Percentiles rank a stretch among this genome's conserved stretches.
Evolutionary conservation across 2,329 filamentous ascomycete species (phyloP).

Genomic region (Mycosphaerelloides madeirae): DNA sequence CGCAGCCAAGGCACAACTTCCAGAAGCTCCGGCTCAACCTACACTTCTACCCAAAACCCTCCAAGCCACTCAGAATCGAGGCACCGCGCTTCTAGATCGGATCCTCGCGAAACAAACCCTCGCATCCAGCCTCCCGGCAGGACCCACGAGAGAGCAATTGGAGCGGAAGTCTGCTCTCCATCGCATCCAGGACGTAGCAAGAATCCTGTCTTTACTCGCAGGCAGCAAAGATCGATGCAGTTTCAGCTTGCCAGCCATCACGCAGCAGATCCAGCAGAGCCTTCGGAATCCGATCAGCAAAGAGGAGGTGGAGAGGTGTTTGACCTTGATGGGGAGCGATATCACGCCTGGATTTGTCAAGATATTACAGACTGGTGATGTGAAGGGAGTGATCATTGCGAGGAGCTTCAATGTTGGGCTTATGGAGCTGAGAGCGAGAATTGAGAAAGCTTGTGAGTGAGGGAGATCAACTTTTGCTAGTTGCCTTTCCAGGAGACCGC

Average conservation of each 20-base stretch:
- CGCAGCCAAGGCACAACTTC: slow-evolving; percentile 21
- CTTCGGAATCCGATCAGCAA: slow-evolving; percentile 42
- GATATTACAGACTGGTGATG: slow-evolving; percentile 34
- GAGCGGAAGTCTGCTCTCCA: slow-evolving; percentile 46
- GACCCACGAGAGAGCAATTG: slow-evolving; percentile 40
- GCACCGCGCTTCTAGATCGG: slow-evolving; percentile 46
- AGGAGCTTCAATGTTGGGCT: slow-evolving; percentile 23
- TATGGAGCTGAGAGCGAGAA: slow-evolving; percentile 25
- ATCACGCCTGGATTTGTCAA: slow-evolving; percentile 42
- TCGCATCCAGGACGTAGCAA: slow-evolving; percentile 42
- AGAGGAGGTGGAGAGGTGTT: slow-evolving; percentile 41
- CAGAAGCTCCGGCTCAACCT: background rate
- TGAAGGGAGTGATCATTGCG: slow-evolving; percentile 43
- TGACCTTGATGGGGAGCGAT: slow-evolving; percentile 42
- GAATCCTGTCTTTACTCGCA: slow-evolving; percentile 41
- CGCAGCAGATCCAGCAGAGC: slow-evolving; percentile 43
- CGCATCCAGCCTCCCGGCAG: slow-evolving; percentile 17
- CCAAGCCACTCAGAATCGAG: slow-evolving; percentile 35
- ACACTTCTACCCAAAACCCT: slow-evolving; percentile 30
- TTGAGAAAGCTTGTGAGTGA: slow-evolving; percentile 19
- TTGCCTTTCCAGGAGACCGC: no score
- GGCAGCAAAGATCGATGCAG: slow-evolving; percentile 36
- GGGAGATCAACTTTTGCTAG: no score
- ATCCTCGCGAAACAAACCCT: slow-evolving; percentile 48
- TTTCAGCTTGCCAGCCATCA: slow-evolving; percentile 41